Percentiles rank a stretch among this genome's conserved stretches.
These are phyloP conservation scores for Sclerotinia subarctica DNA, from an alignment of 2,329 filamentous ascomycete species.

Conservation along the genomic window DNA sequence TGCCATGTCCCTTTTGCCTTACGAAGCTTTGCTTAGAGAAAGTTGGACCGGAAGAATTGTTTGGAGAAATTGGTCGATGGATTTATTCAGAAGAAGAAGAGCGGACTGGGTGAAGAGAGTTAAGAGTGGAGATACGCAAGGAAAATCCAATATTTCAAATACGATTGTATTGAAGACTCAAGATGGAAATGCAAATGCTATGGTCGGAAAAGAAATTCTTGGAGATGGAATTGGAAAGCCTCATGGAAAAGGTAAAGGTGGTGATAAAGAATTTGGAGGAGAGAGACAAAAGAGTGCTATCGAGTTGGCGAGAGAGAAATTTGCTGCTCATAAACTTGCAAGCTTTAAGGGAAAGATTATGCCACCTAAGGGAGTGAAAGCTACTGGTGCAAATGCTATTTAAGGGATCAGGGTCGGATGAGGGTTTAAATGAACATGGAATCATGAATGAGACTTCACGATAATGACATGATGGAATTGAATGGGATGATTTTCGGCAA, in stretches of 20 bases:
- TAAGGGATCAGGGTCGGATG: background rate
- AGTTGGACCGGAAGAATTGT: slow-evolving; percentile 63
- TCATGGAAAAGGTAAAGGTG: slow-evolving; percentile 19
- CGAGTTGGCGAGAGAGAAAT: slow-evolving; percentile 36
- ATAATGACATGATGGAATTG: slow-evolving; percentile 3
- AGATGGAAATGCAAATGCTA: slow-evolving; percentile 15
- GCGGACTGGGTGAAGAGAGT: slow-evolving; percentile 62
- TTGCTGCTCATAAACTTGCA: slow-evolving; percentile 33
- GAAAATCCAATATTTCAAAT: slow-evolving; percentile 7
- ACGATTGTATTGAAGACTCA: slow-evolving; percentile 12
- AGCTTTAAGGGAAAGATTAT: slow-evolving; percentile 21
- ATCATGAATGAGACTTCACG: slow-evolving; percentile 9
- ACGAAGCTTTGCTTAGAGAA: slow-evolving; percentile 60
- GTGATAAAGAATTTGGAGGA: slow-evolving; percentile 22
- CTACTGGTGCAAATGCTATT: slow-evolving; percentile 22
- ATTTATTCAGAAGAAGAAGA: slow-evolving; percentile 62
- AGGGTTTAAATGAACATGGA: background rate
- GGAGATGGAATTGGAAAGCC: slow-evolving; percentile 8
- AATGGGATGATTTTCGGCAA: background rate
- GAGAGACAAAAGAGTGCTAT: slow-evolving; percentile 33
- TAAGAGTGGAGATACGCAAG: background rate
- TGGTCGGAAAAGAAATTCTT: background rate
- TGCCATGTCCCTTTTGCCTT: slow-evolving; percentile 57
- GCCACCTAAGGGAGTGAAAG: slow-evolving; percentile 20
- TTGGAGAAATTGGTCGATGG: slow-evolving; percentile 73